Conservation (phyloP, 768 basidiomycete genomes). For the Candolleomyces eurysporus region DNA sequence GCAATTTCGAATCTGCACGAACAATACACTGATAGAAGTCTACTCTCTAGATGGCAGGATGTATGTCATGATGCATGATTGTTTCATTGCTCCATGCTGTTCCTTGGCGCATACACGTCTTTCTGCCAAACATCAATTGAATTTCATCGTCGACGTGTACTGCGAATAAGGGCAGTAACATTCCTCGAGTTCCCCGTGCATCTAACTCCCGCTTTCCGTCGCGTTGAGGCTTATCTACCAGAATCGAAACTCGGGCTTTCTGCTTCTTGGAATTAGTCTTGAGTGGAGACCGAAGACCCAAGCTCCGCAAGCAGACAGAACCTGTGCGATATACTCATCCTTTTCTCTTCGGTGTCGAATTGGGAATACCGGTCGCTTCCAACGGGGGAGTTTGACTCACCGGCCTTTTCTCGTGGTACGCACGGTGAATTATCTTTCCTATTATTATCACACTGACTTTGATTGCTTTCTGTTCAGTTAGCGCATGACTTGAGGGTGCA, state of each 20-base stretch:
- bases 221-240: background rate
- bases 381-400: background rate
- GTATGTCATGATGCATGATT: too few relatives aligned
- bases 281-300: background rate
- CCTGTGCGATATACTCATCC: slow-evolving; percentile 8
- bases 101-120: too few relatives aligned
- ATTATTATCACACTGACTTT: background rate
- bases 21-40: too few relatives aligned
- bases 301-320: slow-evolving; percentile 5
- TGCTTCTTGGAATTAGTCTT: background rate
- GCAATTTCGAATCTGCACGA: background rate
- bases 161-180: background rate
- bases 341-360: background rate
- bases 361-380: background rate
- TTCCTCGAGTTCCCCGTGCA: background rate
- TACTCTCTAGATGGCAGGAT: too few relatives aligned
- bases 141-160: background rate
- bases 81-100: too few relatives aligned
- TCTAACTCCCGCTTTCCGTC: background rate
- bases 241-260: background rate
- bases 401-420: background rate
- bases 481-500: background rate
- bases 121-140: too few relatives aligned
- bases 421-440: background rate
- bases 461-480: background rate